phyloP scores from a whole-genome alignment of 306 rosid species.

The Casuarina equisetifolia region DNA sequence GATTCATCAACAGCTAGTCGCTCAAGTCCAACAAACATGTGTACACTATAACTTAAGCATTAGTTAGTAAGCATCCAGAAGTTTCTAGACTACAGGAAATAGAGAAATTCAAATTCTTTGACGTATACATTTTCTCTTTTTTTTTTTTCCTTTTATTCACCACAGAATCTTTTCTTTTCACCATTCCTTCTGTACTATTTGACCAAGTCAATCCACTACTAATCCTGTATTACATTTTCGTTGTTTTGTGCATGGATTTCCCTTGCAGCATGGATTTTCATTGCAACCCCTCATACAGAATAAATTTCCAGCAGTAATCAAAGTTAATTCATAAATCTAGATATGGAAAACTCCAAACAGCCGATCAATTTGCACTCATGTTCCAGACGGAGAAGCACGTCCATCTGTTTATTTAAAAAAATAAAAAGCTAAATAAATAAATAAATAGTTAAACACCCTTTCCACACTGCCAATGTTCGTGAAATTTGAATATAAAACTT shows the following conservation, averaged over 20 bases:
- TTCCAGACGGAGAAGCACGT: slow-evolving; percentile 8
- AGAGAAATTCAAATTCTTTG: not conserved
- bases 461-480: not conserved
- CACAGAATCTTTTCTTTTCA: not conserved
- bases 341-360: not conserved
- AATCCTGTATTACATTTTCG: not conserved
- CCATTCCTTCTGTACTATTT: not conserved
- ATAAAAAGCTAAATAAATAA: not conserved
- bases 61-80: not conserved
- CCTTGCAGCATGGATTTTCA: not conserved
- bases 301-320: not conserved
- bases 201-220: not conserved
- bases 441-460: not conserved
- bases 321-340: not conserved
- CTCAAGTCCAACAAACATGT: not conserved
- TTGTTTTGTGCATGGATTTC: not conserved
- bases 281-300: slow-evolving; percentile 3
- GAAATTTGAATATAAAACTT: not conserved
- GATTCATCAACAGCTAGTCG: slow-evolving; percentile 21
- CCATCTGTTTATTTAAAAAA: not conserved
- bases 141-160: not conserved
- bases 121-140: not conserved
- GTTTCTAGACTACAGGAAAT: not conserved
- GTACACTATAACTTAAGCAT: not conserved
- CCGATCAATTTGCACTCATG: slow-evolving; percentile 11